phyloP scores from a whole-genome alignment of 1,284 basidiomycete genomes.

The Somion occarium region DNA sequence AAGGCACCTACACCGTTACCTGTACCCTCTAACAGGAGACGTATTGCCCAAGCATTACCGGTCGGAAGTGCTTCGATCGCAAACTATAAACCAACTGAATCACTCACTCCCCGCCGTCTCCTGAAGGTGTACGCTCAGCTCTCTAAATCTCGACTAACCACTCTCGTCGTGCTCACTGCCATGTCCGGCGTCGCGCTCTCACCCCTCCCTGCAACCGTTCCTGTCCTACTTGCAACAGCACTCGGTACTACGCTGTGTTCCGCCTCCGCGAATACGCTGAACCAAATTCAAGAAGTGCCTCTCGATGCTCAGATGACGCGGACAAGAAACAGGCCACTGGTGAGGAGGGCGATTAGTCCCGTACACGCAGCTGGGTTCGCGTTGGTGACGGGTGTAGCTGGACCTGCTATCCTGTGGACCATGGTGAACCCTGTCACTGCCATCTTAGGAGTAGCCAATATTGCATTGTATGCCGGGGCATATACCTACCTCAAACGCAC shows the following conservation, averaged over 20 bases:
- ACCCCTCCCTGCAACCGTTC: constrained; percentile 77
- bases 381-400: constrained; percentile 66
- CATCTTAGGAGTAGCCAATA: constrained; percentile 78
- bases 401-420: constrained; percentile 76
- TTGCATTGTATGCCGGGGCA: constrained; percentile 85
- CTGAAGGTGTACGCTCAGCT: constrained; percentile 77
- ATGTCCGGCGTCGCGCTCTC: constrained; percentile 94
- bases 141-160: constrained; percentile 84
- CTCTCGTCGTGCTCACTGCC: constrained; percentile 87
- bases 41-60: constrained; percentile 4
- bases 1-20: not conserved
- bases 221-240: constrained; percentile 83
- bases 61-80: constrained; percentile 1
- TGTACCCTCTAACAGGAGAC: constrained; percentile 2
- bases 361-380: constrained; percentile 86
- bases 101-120: constrained; percentile 52
- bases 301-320: constrained; percentile 97
- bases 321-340: constrained; percentile 88
- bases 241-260: constrained; percentile 89
- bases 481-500: constrained; percentile 97
- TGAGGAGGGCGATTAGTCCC: constrained; percentile 77
- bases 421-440: constrained; percentile 91
- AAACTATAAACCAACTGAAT: constrained; percentile 22
- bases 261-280: constrained; percentile 91
- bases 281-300: constrained; percentile 93